A percentile compares a stretch with the other conserved stretches of the same genome.
Conservation (phyloP, 169 alveolate genomes). For the Amoebophrya sp. region DNA sequence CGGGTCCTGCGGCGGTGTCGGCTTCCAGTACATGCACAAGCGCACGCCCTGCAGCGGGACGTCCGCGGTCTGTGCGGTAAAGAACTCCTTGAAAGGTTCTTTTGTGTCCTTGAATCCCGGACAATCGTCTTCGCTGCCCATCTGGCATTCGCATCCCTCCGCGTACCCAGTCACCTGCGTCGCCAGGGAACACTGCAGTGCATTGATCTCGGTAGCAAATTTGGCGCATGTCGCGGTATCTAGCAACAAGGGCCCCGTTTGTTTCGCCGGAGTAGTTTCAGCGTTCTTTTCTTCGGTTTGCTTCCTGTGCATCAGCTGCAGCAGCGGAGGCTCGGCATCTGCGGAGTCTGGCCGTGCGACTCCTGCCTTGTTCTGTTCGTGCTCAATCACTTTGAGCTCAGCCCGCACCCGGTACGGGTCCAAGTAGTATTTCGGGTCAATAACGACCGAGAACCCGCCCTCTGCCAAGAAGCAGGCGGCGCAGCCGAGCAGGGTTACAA, state of each 20-base stretch:
- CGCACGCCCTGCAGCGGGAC: not conserved
- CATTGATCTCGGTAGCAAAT: not conserved
- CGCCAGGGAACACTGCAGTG: not conserved
- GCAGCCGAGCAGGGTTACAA: no score
- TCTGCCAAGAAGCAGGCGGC: no score
- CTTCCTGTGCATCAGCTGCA: no score
- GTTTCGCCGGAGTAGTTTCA: not conserved
- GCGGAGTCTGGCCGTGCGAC: not conserved
- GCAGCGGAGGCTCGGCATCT: not conserved
- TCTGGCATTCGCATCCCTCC: not conserved
- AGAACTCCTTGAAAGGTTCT: not conserved
- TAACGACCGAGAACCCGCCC: no score
- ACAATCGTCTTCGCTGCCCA: not conserved
- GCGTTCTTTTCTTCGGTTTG: no score
- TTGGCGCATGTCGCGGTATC: not conserved
- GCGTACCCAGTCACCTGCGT: not conserved
- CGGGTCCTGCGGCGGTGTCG: not conserved
- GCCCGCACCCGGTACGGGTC: not conserved
- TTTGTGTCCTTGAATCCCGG: not conserved
- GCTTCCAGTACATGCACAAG: not conserved
- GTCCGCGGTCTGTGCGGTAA: not conserved
- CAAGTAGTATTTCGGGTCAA: not conserved
- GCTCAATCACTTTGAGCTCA: not conserved
- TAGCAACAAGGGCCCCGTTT: not conserved
- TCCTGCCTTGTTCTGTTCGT: not conserved